These are phyloP conservation scores for Phialophora verrucosa DNA, from an alignment of 2,329 filamentous ascomycete species.

Conservation along the genomic window DNA sequence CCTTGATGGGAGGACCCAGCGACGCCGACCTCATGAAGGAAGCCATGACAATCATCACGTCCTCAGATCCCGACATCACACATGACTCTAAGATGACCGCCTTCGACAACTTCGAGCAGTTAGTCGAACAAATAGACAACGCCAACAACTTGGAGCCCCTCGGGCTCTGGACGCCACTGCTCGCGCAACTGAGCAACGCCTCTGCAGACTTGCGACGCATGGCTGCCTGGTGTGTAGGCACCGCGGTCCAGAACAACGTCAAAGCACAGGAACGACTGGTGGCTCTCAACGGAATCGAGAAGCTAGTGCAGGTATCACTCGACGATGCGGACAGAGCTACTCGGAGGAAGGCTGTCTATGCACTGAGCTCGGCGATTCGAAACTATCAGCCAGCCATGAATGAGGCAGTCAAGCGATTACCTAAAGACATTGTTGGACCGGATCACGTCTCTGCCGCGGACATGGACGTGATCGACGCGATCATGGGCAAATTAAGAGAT, in stretches of 20 bases:
- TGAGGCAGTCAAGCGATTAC: slow-evolving; percentile 69
- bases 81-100: slow-evolving; percentile 80
- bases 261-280: slow-evolving; percentile 77
- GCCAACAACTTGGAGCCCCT: slow-evolving; percentile 88
- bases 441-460: slow-evolving; percentile 77
- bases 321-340: slow-evolving; percentile 67
- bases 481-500: slow-evolving; percentile 67
- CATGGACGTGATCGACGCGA: slow-evolving; percentile 82
- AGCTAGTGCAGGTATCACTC: slow-evolving; percentile 68
- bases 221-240: slow-evolving; percentile 94
- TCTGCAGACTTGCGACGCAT: slow-evolving; percentile 77
- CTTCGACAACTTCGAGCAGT: slow-evolving; percentile 93
- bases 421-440: slow-evolving; percentile 63
- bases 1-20: slow-evolving; percentile 80
- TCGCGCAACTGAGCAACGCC: slow-evolving; percentile 69
- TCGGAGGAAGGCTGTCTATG: slow-evolving; percentile 86
- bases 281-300: slow-evolving; percentile 69
- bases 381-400: slow-evolving; percentile 83
- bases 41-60: slow-evolving; percentile 76
- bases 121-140: slow-evolving; percentile 92
- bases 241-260: slow-evolving; percentile 94
- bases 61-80: slow-evolving; percentile 64
- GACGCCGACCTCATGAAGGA: slow-evolving; percentile 92
- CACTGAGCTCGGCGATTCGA: slow-evolving; percentile 80
- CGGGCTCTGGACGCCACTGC: slow-evolving; percentile 79